Base-by-base conservation (phyloP, 148 eudicot species). In the Gaultheria prostrata region DNA sequence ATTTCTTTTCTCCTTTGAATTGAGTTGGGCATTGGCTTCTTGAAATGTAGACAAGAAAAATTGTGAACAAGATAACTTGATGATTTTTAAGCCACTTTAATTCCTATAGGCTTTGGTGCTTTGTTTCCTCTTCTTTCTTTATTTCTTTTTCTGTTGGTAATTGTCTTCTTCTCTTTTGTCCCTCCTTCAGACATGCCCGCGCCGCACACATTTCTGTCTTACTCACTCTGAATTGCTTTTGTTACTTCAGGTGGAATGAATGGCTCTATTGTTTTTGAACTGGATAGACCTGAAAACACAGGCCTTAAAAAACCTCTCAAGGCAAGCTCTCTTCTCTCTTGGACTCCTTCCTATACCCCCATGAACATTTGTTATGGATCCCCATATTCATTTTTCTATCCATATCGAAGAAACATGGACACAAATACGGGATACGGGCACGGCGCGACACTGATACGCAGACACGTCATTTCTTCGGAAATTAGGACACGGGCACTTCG, bases 211-310 rank as follows among this genome's bases (percentile, higher is more conserved):
- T 4, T 1, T 81, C 76, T 85, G 69, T 17, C 7, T 5, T 78
- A 28, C n/a, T 75, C 39, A 71, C 26, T 33, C 21, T 53, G 13
- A 33, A 32, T 71, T 79, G 54, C 48, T 85, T 78, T 57, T 82
- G 49, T 78, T 81, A 77, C 82, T 69, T 86, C 88, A 97, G 99
- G 99, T 84, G 99, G 99, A 81, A 94, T 97, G 96, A 97, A 94
- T 89, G 99, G 98, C 82, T 94, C 99, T 69, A 92, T 97, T 82
- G 82, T 90, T 65, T 90, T 88, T 86, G 99, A 95, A 90, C 95
- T 97, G 24, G 98, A 95, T 71, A 89, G 99, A 85, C 98, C 95
- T 57, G 97, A 97, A 89, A 97, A 97, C 86, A 86, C 70, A 71
- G 99, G 97, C 78, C 95, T 97, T 35, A 84, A 88, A 71, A 97